These are phyloP conservation scores for Pichia sp. DNA, from an alignment of 1,139 yeast species.

Conservation along the genomic window DNA sequence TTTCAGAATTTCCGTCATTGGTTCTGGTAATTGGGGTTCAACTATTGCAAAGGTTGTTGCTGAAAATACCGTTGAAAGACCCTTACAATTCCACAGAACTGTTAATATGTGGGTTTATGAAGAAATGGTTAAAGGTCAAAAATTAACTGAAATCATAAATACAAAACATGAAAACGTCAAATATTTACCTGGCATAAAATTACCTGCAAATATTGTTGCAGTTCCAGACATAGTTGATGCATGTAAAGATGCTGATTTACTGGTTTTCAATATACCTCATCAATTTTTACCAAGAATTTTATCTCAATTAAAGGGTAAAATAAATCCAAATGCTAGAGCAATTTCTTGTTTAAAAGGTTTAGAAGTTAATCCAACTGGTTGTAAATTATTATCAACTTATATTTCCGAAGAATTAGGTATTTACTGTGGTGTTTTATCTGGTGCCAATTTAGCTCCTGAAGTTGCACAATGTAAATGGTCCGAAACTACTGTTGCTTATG, in stretches of 20 bases:
- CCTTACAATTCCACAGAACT: conserved; percentile 55
- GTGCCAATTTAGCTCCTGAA: conserved; percentile 93
- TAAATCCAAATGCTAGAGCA: conserved; percentile 66
- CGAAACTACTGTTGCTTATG: conserved; percentile 91
- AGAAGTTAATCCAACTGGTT: conserved; percentile 74
- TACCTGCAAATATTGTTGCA: conserved; percentile 78
- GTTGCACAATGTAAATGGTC: conserved; percentile 92
- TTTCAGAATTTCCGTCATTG: conserved; percentile 52
- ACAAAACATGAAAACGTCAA: conserved; percentile 82
- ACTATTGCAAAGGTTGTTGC: conserved; percentile 92
- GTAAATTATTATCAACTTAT: conserved; percentile 68
- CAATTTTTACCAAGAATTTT: conserved; percentile 77
- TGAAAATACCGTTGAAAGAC: conserved; percentile 69
- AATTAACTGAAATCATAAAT: conserved; percentile 82
- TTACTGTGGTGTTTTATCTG: conserved; percentile 89
- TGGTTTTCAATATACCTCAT: conserved; percentile 90
- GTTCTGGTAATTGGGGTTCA: conserved; percentile 91
- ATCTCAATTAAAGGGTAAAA: conserved; percentile 67
- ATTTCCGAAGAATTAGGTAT: conserved; percentile 73
- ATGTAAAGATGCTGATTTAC: conserved; percentile 69
- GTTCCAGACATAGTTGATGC: conserved; percentile 74
- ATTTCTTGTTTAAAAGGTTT: conserved; percentile 91
- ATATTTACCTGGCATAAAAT: conserved; percentile 71
- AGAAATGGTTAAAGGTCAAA: conserved; percentile 64
- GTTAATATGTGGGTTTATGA: conserved; percentile 96